Base-by-base conservation (phyloP, 2,329 filamentous ascomycete genomes). In the Epichloe aotearoae region DNA sequence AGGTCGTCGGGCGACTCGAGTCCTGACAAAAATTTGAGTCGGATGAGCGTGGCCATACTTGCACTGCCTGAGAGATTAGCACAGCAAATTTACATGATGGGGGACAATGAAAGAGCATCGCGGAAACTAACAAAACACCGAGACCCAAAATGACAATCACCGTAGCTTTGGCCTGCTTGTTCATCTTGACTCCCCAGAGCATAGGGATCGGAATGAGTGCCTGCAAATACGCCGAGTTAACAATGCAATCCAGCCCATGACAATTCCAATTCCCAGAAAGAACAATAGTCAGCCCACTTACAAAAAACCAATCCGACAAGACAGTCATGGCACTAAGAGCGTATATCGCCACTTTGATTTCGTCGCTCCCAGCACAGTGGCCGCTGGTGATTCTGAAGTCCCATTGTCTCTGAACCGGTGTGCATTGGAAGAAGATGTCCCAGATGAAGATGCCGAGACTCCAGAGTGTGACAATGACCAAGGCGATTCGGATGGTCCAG, bases 111-210 rank as follows among this genome's bases (percentile, higher is more conserved):
- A 3, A 46, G 20, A 2, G 53, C 68, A 57, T 60, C 34, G 20
- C 34, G 26, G 17, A 14, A 14, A 52, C 52, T 45, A 10, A 53
- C 52, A 77, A 77, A 42, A 77, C 64, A 36, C 74, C 75, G 42
- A 77, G 58, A 2, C 73, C 68, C 17, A 77, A 61, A 41, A 77
- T 70, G 14, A 69, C 58, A 50, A 74, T 68, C 33, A 77, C 74
- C 2, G 73, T 77, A n/a, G 63, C 58, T 61, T 77, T 77, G 43
- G 74, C 69, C 55, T 75, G 73, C 23, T 58, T 63, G 1, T 69
- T 73, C 74, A 77, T 77, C 56, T 74, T 74, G 41, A 75, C 73
- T 5, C 64, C 67, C 75, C 74, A 77, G 14, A 77, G 64, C 71
- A 77, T 76, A 1, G 74, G 73, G 34, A 77, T 71, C 1, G 75